Evolutionary conservation across 106 monocot species (phyloP).

Genomic region (Narthecium ossifragum): DNA sequence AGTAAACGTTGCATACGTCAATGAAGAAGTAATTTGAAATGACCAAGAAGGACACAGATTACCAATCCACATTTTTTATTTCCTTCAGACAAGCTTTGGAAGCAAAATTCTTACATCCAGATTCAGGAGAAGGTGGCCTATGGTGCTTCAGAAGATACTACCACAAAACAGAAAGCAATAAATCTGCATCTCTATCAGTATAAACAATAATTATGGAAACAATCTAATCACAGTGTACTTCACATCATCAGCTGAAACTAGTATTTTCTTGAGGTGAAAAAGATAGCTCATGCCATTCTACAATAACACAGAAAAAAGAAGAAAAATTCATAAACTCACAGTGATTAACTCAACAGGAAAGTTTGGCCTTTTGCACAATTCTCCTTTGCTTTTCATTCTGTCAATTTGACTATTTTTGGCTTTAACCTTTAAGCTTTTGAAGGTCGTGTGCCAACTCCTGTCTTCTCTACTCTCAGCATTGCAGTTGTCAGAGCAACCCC

Average conservation of each 20-base stretch:
- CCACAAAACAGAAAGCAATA: no score
- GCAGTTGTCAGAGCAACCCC: conserved; percentile 15
- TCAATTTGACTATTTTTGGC: conserved; percentile 42
- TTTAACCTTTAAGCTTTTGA: conserved; percentile 57
- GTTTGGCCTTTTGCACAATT: conserved; percentile 7
- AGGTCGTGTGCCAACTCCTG: conserved; percentile 84
- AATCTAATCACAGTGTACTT: no score
- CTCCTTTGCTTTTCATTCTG: conserved; percentile 4
- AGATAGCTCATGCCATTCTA: background rate
- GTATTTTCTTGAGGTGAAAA: background rate
- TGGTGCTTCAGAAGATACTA: no score
- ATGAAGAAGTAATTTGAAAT: no score
- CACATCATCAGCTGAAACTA: background rate
- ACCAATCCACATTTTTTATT: no score
- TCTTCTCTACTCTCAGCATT: conserved; percentile 62
- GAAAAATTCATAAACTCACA: conserved; percentile 24
- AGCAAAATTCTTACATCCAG: no score
- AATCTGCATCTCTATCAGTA: no score
- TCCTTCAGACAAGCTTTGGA: no score
- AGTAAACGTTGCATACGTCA: no score
- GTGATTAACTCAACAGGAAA: conserved; percentile 66
- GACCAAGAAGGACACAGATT: no score
- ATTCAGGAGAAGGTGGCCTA: no score
- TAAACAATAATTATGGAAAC: no score
- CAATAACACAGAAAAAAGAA: background rate